Evolutionary conservation across 257 asterid genomes (phyloP).

Genomic region (Ophiorrhiza pumila): DNA sequence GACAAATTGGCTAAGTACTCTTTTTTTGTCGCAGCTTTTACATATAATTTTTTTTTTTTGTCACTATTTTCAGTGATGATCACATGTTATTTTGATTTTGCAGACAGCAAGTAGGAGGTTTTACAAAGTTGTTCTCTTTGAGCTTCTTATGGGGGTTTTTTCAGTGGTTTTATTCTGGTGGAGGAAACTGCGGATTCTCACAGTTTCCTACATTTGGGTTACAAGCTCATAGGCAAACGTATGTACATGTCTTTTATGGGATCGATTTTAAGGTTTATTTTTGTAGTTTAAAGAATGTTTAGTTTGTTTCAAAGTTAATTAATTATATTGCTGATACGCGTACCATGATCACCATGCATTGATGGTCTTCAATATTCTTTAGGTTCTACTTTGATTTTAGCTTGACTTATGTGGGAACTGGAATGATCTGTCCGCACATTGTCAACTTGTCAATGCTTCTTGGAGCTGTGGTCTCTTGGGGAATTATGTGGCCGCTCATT

Average conservation of each 20-base stretch:
- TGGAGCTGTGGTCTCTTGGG: slow-evolving; percentile 83
- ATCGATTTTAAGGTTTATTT: background rate
- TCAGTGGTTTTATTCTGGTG: slow-evolving; percentile 81
- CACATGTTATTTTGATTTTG: slow-evolving; percentile 16
- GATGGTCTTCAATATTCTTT: slow-evolving; percentile 4
- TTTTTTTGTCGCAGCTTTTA: background rate
- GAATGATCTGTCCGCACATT: slow-evolving; percentile 88
- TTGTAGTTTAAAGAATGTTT: background rate
- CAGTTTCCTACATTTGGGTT: slow-evolving; percentile 92
- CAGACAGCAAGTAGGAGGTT: slow-evolving; percentile 76
- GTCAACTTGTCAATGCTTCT: slow-evolving; percentile 81
- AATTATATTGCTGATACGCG: too few species aligned
- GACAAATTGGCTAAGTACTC: slow-evolving; percentile 67
- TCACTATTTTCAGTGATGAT: background rate
- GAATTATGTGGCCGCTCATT: slow-evolving; percentile 85
- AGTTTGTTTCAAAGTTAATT: too few species aligned
- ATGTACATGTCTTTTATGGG: slow-evolving; percentile 16
- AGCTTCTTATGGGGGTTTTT: slow-evolving; percentile 83
- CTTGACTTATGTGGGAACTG: slow-evolving; percentile 86
- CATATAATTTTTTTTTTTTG: background rate
- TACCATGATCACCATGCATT: background rate
- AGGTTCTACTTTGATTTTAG: slow-evolving; percentile 92
- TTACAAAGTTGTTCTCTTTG: slow-evolving; percentile 54
- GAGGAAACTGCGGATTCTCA: slow-evolving; percentile 60
- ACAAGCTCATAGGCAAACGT: slow-evolving; percentile 76